Base-by-base conservation (phyloP, 805 yeast genomes). In the Metschnikowia baotianmanensis region DNA sequence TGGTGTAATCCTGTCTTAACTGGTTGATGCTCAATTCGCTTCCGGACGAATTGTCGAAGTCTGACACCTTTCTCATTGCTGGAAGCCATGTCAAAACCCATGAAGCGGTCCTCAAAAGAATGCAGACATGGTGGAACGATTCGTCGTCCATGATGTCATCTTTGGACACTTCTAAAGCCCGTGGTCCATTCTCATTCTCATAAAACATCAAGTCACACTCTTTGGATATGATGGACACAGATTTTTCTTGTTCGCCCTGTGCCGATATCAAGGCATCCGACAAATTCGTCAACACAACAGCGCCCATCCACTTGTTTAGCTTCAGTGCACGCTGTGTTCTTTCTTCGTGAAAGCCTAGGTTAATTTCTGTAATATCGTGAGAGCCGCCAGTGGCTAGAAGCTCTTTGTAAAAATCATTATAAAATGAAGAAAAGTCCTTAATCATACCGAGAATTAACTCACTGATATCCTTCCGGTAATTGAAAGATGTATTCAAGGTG, bases 71-170 rank as follows among this genome's bases (percentile, higher is more conserved):
- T 39, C 76, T 67, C 54, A 81, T 60, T 5, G 55, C 55, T 0
- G 86, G 83, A 31, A 86, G 66, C 85, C 89, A 82, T 13, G 65
- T 52, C 29, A 77, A 58, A 3, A 81, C 63, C 80, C 88, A 78
- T 13, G 69, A 62, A 1, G 82, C 48, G 4, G 84, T 75, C 11
- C 76, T 67, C 15, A 80, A 63, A 31, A 86, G 63, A 38, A 78
- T 63, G 10, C 82, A 66, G 3, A 81, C 65, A 16, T 74, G 70
- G 34, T 71, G 71, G 47, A 81, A 70, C 11, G 77, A 67, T 11
- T 72, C 72, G 13, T 65, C 57, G 45, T 79, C 86, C 31, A 85
- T 63, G 11, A 78, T 54, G 46, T 82, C 86, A 18, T 72, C 72
- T 37, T 73, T 72, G 5, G 62, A 60, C 8, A 77, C 51, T 4